Conservation (phyloP, 2,329 filamentous ascomycete genomes). For the Rhynchosporium agropyri region DNA sequence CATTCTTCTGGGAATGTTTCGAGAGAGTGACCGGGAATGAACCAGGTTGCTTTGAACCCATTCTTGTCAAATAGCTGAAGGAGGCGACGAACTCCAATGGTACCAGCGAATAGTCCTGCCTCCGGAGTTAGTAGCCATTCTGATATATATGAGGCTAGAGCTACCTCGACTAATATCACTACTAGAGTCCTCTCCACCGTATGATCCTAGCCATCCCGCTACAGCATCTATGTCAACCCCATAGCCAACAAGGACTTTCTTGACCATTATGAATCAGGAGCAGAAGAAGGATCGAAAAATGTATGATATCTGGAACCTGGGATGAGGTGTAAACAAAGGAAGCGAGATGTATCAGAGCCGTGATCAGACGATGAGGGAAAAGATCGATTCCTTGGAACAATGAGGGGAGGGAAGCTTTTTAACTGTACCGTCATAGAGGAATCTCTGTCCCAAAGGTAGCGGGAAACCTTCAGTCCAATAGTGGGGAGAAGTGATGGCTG, state of each 20-base stretch:
- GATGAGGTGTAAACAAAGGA: neutral
- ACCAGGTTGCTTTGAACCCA: conserved; percentile 69
- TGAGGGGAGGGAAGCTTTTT: conserved; percentile 24
- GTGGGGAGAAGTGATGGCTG: conserved; percentile 25
- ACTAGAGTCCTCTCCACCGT: conserved; percentile 71
- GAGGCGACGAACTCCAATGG: conserved; percentile 64
- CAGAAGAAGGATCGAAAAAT: neutral
- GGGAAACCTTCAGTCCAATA: conserved; percentile 14
- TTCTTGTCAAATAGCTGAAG: conserved; percentile 74
- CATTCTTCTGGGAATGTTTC: conserved; percentile 70
- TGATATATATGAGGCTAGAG: neutral
- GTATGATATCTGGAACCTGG: neutral
- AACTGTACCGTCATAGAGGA: conserved; percentile 16
- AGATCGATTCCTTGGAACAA: conserved; percentile 15
- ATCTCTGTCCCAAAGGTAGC: no score
- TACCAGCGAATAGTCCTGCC: conserved; percentile 67
- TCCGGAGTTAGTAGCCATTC: conserved; percentile 7
- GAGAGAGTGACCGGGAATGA: conserved; percentile 64
- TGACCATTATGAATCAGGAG: conserved; percentile 43
- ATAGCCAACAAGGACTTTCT: conserved; percentile 61
- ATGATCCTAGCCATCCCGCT: conserved; percentile 74
- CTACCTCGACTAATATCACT: conserved; percentile 72
- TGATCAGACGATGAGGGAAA: neutral
- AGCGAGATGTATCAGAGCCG: neutral
- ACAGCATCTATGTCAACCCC: conserved; percentile 78